These are phyloP conservation scores for Chaetomiaceae sp. DNA, from an alignment of 2,329 filamentous ascomycete genomes.

Conservation along the genomic window DNA sequence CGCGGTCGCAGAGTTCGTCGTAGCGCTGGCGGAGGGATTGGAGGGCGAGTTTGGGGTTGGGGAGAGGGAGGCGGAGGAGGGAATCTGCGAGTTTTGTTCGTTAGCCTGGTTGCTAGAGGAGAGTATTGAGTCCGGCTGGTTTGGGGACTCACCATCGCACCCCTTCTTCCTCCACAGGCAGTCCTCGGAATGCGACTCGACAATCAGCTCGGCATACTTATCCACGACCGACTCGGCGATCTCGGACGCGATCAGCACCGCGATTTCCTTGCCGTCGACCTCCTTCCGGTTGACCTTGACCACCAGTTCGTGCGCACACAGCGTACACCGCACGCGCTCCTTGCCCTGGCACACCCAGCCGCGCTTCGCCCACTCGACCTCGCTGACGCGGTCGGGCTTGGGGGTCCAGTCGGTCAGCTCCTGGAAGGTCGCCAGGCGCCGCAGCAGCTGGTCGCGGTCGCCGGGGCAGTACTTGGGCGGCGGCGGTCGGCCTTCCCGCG, in stretches of 20 bases:
- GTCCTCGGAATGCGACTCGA: conserved; percentile 69
- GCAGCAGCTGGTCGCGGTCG: conserved; percentile 77
- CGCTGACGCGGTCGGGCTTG: conserved; percentile 79
- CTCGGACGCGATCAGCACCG: conserved; percentile 53
- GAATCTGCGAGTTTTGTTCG: conserved; percentile 42
- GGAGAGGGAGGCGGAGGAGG: conserved; percentile 57
- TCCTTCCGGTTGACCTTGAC: conserved; percentile 67
- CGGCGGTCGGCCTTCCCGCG: conserved; percentile 26
- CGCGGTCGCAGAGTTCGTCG: conserved; percentile 52
- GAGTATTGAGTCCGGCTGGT: no score
- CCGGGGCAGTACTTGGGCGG: conserved; percentile 75
- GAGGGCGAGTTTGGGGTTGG: conserved; percentile 56
- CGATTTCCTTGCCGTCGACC: conserved; percentile 50
- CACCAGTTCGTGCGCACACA: conserved; percentile 78
- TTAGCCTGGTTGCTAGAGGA: background rate
- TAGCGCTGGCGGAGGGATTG: conserved; percentile 59
- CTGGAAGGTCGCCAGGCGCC: conserved; percentile 78
- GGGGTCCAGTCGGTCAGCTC: conserved; percentile 91
- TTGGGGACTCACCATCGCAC: conserved; percentile 67
- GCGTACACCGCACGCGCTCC: conserved; percentile 78
- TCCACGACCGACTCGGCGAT: conserved; percentile 63
- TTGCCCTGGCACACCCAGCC: conserved; percentile 84
- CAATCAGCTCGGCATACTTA: conserved; percentile 68
- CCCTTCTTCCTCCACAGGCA: conserved; percentile 84
- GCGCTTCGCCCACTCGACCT: conserved; percentile 90